Evolutionary conservation across 2,329 filamentous ascomycete species (phyloP).

Genomic region (Colletotrichum camelliae): DNA sequence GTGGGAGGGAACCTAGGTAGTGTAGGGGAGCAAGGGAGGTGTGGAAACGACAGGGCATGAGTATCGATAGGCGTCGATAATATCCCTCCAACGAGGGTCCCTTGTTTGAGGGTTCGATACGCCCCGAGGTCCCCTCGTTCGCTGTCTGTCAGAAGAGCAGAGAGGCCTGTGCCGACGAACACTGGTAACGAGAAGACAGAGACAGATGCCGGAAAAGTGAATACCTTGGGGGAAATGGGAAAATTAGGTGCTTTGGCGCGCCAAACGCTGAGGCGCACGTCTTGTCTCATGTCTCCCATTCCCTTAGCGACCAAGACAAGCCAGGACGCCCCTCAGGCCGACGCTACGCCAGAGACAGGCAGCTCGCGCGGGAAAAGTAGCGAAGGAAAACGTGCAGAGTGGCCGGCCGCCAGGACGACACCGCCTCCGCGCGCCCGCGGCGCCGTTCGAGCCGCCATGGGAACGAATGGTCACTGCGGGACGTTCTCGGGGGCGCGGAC

Average conservation of each 20-base stretch:
- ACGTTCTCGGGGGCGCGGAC: neutral
- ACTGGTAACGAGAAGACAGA: neutral
- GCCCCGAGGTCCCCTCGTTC: neutral
- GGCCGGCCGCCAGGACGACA: neutral
- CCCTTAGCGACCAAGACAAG: neutral
- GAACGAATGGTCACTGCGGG: neutral
- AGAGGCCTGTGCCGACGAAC: neutral
- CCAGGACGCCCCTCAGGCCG: neutral
- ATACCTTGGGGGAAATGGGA: neutral
- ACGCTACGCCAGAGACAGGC: neutral
- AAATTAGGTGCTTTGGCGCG: neutral
- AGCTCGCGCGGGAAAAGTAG: neutral
- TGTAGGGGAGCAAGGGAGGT: neutral
- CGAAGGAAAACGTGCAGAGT: neutral
- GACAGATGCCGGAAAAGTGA: neutral
- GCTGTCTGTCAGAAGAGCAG: neutral
- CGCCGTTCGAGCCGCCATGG: neutral
- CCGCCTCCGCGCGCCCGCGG: neutral
- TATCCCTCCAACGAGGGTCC: conserved; percentile 9
- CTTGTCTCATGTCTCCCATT: neutral
- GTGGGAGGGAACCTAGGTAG: neutral
- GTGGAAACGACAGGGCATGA: neutral
- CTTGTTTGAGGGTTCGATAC: neutral
- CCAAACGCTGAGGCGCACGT: neutral
- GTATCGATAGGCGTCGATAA: neutral